These are phyloP conservation scores for Parastagonospora nodorum DNA, from an alignment of 2,329 filamentous ascomycete genomes.

Conservation along the genomic window DNA sequence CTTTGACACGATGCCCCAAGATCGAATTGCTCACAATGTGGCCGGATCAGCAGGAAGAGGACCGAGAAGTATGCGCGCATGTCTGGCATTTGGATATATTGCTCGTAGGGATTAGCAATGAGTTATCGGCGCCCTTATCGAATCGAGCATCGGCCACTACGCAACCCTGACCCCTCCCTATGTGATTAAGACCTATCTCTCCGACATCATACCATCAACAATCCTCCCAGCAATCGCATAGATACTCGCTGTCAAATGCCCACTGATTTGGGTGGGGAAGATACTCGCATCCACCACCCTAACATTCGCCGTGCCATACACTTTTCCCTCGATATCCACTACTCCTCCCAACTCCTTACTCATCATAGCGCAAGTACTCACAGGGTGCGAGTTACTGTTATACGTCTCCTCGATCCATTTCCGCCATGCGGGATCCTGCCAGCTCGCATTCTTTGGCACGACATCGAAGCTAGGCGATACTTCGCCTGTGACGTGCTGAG, in stretches of 20 bases:
- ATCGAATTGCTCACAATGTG: no score
- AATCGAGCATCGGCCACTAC: no score
- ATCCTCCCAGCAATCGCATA: conserved; percentile 47
- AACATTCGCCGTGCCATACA: conserved; percentile 44
- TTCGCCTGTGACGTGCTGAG: conserved; percentile 24
- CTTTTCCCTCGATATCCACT: conserved; percentile 35
- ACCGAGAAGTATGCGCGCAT: no score
- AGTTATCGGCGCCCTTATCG: no score
- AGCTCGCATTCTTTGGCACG: conserved; percentile 25
- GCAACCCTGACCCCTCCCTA: no score
- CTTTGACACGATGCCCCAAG: no score
- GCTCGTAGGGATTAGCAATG: no score
- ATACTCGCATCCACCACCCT: conserved; percentile 46
- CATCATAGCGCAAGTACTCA: conserved; percentile 44
- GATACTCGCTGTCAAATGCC: conserved; percentile 43
- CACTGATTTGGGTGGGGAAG: conserved; percentile 41
- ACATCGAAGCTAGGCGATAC: conserved; percentile 22
- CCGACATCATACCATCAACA: conserved; percentile 26
- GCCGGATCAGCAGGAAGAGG: no score
- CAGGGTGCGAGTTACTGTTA: conserved; percentile 39
- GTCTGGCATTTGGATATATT: no score
- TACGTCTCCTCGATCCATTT: conserved; percentile 28
- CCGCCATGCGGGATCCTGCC: conserved; percentile 21
- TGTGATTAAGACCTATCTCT: neutral
- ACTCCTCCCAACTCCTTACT: conserved; percentile 38